Percentiles rank a stretch among this genome's conserved stretches.
These are phyloP conservation scores for Boletus semigastroideus DNA, from an alignment of 1,284 basidiomycete species.

Conservation along the genomic window DNA sequence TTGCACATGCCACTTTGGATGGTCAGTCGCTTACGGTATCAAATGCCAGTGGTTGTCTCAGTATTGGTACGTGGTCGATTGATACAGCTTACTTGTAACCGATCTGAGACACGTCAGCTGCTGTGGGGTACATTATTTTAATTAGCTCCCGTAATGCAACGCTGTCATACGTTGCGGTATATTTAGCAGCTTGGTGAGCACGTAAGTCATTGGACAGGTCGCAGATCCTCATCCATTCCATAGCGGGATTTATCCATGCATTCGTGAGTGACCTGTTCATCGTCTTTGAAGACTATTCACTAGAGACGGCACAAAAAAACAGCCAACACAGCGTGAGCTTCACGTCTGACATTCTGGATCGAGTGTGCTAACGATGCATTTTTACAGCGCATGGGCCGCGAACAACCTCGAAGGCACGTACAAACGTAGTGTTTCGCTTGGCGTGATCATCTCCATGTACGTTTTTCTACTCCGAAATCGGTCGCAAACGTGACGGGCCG, in stretches of 20 bases:
- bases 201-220: background rate
- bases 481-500: background rate
- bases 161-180: constrained; percentile 70
- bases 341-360: background rate
- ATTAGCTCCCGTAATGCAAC: constrained; percentile 58
- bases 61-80: constrained; percentile 36
- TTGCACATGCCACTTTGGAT: background rate
- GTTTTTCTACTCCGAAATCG: constrained; percentile 19
- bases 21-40: background rate
- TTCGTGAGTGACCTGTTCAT: constrained; percentile 45
- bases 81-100: background rate
- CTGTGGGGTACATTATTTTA: constrained; percentile 68
- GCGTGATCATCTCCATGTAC: constrained; percentile 66
- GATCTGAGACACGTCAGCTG: constrained; percentile 32
- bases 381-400: constrained; percentile 60
- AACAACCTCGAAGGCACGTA: constrained; percentile 76
- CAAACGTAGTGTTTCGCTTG: constrained; percentile 72
- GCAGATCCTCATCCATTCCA: background rate
- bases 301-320: background rate
- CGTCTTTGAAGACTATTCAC: background rate
- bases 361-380: constrained; percentile 2
- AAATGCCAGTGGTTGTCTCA: constrained; percentile 33
- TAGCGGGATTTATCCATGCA: constrained; percentile 71
- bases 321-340: constrained; percentile 63
- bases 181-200: constrained; percentile 61